Evolutionary conservation across 202 grass and related monocot genomes (phyloP).

Genomic region (Hordeum pubiflorum): DNA sequence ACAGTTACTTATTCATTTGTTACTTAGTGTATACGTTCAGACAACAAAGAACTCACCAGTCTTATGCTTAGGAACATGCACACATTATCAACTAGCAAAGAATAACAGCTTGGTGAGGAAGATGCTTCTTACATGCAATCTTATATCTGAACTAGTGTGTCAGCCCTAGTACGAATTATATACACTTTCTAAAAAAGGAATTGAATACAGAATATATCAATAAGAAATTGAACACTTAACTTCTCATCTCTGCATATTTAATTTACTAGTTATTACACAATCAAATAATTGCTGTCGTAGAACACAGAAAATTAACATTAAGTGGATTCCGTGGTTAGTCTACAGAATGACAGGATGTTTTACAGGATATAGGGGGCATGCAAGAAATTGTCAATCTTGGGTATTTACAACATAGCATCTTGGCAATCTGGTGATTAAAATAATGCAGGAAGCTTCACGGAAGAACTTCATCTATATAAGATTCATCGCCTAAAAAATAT

Average conservation of each 20-base stretch:
- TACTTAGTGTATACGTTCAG: not conserved
- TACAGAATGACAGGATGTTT: not conserved
- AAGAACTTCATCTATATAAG: constrained; percentile 9
- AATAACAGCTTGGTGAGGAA: not conserved
- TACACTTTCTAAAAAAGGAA: not conserved
- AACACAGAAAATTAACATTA: not conserved
- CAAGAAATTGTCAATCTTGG: not conserved
- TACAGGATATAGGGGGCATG: not conserved
- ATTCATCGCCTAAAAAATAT: not conserved
- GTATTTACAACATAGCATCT: not conserved
- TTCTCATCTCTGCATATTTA: not conserved
- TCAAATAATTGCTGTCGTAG: not conserved
- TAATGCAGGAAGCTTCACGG: not conserved
- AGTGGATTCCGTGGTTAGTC: not conserved
- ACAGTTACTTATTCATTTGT: not conserved
- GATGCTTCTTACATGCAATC: not conserved
- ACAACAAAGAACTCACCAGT: not conserved
- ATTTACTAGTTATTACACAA: not conserved
- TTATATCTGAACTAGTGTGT: not conserved
- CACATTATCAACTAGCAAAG: not conserved
- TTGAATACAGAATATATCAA: not conserved
- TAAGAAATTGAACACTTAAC: not conserved
- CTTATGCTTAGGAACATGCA: not conserved
- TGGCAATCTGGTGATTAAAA: not conserved
- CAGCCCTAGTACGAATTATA: not conserved